A percentile compares a stretch with the other conserved stretches of the same genome.
phyloP scores from a whole-genome alignment of 140 eudicot genomes.

The Stevia rebaudiana region DNA sequence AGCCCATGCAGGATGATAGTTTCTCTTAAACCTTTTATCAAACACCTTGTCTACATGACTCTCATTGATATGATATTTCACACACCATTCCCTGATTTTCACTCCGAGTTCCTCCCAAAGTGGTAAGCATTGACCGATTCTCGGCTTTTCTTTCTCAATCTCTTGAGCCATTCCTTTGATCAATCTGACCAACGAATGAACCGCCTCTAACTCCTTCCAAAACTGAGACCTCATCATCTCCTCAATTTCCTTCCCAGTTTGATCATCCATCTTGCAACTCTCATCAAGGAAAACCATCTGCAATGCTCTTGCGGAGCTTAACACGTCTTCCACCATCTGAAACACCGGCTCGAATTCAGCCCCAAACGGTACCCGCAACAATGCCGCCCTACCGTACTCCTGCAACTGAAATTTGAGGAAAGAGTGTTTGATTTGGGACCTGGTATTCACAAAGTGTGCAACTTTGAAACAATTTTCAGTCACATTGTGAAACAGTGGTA shows the following conservation, averaged over 20 bases:
- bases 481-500: constrained; percentile 78
- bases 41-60: constrained; percentile 60
- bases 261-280: constrained; percentile 70
- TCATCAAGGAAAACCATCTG: constrained; percentile 72
- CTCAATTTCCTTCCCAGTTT: constrained; percentile 60
- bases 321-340: constrained; percentile 69
- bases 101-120: constrained; percentile 87
- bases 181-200: constrained; percentile 57
- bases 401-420: constrained; percentile 74
- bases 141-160: constrained; percentile 66
- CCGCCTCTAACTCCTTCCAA: constrained; percentile 92
- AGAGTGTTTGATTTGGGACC: constrained; percentile 54
- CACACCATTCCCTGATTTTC: constrained; percentile 78
- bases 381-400: constrained; percentile 65
- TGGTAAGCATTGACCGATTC: constrained; percentile 83
- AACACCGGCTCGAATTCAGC: constrained; percentile 49
- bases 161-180: constrained; percentile 65
- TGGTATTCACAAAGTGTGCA: constrained; percentile 63
- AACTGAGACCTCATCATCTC: constrained; percentile 80
- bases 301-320: constrained; percentile 71
- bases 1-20: constrained; percentile 99
- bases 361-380: constrained; percentile 55
- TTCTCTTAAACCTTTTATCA: constrained; percentile 68
- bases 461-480: constrained; percentile 60
- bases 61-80: constrained; percentile 53